Percentiles rank a stretch among this genome's conserved stretches.
phyloP scores from a whole-genome alignment of 1,284 basidiomycete species.

The Schizopora paradoxa region DNA sequence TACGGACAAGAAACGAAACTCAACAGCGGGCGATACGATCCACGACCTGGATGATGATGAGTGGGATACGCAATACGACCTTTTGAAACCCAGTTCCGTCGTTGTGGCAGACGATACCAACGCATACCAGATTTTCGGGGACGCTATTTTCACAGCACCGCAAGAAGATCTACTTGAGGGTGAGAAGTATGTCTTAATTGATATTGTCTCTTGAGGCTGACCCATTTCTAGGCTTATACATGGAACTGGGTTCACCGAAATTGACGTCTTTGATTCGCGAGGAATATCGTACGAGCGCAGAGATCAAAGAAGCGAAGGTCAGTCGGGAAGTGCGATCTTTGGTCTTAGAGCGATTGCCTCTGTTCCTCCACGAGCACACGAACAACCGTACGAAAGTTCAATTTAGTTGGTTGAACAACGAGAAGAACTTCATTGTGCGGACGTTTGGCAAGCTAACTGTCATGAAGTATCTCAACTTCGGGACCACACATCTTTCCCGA shows the following conservation, averaged over 20 bases:
- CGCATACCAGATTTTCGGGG: conserved; percentile 71
- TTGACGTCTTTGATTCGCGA: conserved; percentile 74
- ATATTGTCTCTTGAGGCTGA: neutral
- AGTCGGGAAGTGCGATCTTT: conserved; percentile 51
- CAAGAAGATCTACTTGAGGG: conserved; percentile 86
- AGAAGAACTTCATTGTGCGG: conserved; percentile 69
- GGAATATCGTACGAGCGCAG: conserved; percentile 58
- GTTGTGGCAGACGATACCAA: conserved; percentile 80
- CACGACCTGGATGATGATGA: conserved; percentile 57
- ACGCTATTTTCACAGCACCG: conserved; percentile 75
- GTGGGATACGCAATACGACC: conserved; percentile 60
- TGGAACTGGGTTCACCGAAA: conserved; percentile 58
- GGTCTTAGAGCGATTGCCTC: conserved; percentile 82
- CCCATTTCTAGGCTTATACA: conserved; percentile 52
- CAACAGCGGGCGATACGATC: conserved; percentile 27
- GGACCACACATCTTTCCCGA: conserved; percentile 42
- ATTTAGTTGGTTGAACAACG: conserved; percentile 68
- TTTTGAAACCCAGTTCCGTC: conserved; percentile 57
- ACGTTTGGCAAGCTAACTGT: conserved; percentile 58
- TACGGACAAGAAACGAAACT: conserved; percentile 27
- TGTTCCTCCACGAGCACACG: conserved; percentile 89
- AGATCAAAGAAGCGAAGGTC: conserved; percentile 43
- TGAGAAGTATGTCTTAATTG: conserved; percentile 27
- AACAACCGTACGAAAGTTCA: conserved; percentile 66
- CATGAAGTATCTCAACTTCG: conserved; percentile 53